These are phyloP conservation scores for Chernovozyma aurita DNA, from an alignment of 1,139 yeast genomes.

Conservation along the genomic window DNA sequence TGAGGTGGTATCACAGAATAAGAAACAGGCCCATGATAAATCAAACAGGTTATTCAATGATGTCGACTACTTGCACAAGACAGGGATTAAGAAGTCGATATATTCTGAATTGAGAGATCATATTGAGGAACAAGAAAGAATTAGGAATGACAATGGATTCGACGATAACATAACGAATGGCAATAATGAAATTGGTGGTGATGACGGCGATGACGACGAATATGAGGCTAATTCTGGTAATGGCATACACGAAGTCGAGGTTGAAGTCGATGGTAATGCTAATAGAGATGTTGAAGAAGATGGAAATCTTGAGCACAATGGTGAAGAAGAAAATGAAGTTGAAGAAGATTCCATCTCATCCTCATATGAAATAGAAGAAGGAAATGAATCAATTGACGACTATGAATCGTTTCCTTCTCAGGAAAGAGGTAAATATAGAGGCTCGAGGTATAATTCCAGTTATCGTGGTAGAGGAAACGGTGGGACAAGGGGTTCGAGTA, in stretches of 20 bases:
- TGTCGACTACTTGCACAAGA: conserved; percentile 13
- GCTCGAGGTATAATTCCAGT: neutral
- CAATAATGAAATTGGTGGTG: neutral
- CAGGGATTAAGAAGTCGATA: conserved; percentile 10
- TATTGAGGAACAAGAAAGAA: neutral
- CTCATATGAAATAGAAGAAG: neutral
- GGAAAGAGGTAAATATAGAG: conserved; percentile 3
- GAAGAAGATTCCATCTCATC: conserved; percentile 3
- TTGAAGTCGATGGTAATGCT: conserved; percentile 6
- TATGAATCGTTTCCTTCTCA: neutral
- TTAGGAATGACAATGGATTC: neutral
- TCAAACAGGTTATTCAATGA: conserved; percentile 7
- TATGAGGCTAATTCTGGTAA: conserved; percentile 3
- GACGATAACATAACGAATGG: neutral
- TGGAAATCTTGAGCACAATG: conserved; percentile 1
- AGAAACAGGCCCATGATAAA: conserved; percentile 1
- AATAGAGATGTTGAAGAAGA: conserved; percentile 9
- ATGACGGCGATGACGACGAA: conserved; percentile 5
- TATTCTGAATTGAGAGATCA: neutral
- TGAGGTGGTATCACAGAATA: neutral
- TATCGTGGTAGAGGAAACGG: conserved; percentile 14
- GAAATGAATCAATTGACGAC: neutral
- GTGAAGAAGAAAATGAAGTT: conserved; percentile 1
- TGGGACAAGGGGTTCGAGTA: conserved; percentile 15
- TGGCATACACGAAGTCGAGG: neutral